Conservation (phyloP, 192 early-diverging fungal genomes). For the Rhizophagus sp. region DNA sequence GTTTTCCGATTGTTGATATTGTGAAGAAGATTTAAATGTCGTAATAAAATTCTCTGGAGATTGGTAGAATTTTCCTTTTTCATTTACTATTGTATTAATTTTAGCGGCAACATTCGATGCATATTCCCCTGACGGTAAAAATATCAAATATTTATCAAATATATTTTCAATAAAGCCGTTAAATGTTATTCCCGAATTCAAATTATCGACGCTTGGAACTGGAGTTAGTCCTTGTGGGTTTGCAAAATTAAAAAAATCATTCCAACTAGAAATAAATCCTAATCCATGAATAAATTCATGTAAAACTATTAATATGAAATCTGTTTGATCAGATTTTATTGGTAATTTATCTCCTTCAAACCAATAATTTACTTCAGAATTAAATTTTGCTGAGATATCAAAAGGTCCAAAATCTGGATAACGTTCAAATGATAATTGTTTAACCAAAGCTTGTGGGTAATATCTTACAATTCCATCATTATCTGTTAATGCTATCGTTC, state of each 20-base stretch:
- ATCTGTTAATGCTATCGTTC: conserved; percentile 37
- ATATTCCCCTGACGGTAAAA: neutral
- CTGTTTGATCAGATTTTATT: conserved; percentile 33
- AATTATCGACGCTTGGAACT: conserved; percentile 17
- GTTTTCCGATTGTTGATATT: conserved; percentile 2
- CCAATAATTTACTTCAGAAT: conserved; percentile 36
- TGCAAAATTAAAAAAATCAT: conserved; percentile 21
- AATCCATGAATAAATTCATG: conserved; percentile 48
- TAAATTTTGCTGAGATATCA: conserved; percentile 44
- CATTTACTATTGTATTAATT: neutral
- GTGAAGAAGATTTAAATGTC: neutral
- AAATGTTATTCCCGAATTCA: neutral
- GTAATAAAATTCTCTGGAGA: neutral
- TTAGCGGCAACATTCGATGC: neutral
- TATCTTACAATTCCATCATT: conserved; percentile 35
- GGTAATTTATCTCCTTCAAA: conserved; percentile 29
- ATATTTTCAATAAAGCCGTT: conserved; percentile 22
- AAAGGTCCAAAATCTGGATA: conserved; percentile 32
- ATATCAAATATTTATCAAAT: conserved; percentile 19
- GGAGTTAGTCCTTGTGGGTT: conserved; percentile 30
- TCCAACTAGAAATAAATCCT: conserved; percentile 42
- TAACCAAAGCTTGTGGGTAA: conserved; percentile 48
- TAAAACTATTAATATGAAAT: conserved; percentile 36
- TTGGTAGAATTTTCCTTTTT: neutral
- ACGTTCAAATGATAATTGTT: conserved; percentile 34